A percentile compares a stretch with the other conserved stretches of the same genome.
Conservation (phyloP, 2,329 filamentous ascomycete genomes). For the Aspergillus sp. region DNA sequence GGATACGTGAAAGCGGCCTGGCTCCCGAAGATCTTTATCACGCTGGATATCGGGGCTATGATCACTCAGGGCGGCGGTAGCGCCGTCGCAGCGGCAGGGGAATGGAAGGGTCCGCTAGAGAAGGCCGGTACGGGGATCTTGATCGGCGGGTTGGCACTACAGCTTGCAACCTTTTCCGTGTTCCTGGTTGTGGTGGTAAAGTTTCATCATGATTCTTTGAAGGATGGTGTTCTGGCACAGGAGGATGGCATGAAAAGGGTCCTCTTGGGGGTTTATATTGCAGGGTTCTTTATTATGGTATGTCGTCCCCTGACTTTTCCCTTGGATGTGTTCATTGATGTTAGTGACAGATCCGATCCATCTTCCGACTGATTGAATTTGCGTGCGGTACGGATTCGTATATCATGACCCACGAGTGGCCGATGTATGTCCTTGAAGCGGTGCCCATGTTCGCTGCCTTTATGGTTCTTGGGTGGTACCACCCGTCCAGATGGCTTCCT, state of each 20-base stretch:
- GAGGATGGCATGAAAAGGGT: constrained; percentile 2
- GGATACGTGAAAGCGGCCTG: constrained; percentile 30
- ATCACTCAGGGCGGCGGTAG: constrained; percentile 49
- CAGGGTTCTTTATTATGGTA: constrained; percentile 43
- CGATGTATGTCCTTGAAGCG: constrained; percentile 54
- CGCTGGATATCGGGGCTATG: constrained; percentile 47
- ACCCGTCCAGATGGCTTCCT: constrained; percentile 46
- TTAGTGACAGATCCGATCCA: constrained; percentile 45
- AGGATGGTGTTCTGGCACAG: too few species aligned
- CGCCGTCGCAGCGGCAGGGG: constrained; percentile 42
- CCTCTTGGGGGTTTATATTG: not conserved
- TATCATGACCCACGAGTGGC: constrained; percentile 53
- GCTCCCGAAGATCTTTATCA: constrained; percentile 50
- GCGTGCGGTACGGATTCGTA: constrained; percentile 53
- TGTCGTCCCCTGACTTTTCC: constrained; percentile 11
- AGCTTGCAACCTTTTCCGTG: constrained; percentile 42
- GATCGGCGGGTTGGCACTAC: constrained; percentile 45
- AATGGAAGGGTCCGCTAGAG: constrained; percentile 45
- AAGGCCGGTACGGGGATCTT: constrained; percentile 43
- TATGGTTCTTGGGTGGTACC: constrained; percentile 50
- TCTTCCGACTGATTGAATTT: constrained; percentile 57
- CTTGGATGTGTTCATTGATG: not conserved
- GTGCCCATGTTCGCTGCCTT: constrained; percentile 49
- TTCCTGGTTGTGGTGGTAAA: constrained; percentile 43
- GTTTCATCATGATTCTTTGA: constrained; percentile 31